Percentiles rank a stretch among this genome's conserved stretches.
These are phyloP conservation scores for Penicillium bialowiezense DNA, from an alignment of 495 filamentous ascomycete genomes.

Conservation along the genomic window DNA sequence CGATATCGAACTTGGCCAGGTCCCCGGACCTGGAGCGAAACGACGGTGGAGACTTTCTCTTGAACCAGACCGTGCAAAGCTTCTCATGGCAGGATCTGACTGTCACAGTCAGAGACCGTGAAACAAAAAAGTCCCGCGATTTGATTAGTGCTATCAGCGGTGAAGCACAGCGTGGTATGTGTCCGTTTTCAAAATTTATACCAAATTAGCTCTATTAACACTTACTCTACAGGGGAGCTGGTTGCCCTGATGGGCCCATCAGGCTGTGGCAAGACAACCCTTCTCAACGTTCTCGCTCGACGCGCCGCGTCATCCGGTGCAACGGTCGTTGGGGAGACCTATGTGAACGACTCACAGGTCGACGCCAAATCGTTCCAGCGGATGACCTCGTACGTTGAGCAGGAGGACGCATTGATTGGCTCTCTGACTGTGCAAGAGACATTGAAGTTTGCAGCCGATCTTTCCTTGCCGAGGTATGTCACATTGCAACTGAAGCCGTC, in stretches of 20 bases:
- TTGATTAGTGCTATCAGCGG: constrained; percentile 36
- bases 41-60: constrained; percentile 28
- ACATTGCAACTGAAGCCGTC: background rate
- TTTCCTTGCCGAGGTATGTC: constrained; percentile 54
- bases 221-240: constrained; percentile 55
- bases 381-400: constrained; percentile 73
- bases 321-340: constrained; percentile 45
- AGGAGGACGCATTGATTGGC: constrained; percentile 79
- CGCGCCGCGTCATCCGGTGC: constrained; percentile 47
- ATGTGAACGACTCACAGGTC: constrained; percentile 54
- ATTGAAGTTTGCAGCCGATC: constrained; percentile 62
- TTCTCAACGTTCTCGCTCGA: constrained; percentile 70
- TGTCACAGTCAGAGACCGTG: constrained; percentile 66
- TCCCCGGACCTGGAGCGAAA: constrained; percentile 28
- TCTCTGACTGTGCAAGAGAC: constrained; percentile 76
- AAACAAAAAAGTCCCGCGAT: constrained; percentile 54
- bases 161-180: constrained; percentile 29
- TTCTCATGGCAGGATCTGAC: constrained; percentile 62
- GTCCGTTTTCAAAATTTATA: background rate
- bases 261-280: constrained; percentile 74
- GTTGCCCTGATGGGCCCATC: constrained; percentile 75
- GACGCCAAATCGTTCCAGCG: constrained; percentile 32
- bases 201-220: constrained; percentile 2
- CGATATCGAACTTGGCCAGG: background rate
- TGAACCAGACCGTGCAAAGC: constrained; percentile 38